phyloP scores from a whole-genome alignment of 176 grass and related monocot genomes.

The Rhynchospora pubera region DNA sequence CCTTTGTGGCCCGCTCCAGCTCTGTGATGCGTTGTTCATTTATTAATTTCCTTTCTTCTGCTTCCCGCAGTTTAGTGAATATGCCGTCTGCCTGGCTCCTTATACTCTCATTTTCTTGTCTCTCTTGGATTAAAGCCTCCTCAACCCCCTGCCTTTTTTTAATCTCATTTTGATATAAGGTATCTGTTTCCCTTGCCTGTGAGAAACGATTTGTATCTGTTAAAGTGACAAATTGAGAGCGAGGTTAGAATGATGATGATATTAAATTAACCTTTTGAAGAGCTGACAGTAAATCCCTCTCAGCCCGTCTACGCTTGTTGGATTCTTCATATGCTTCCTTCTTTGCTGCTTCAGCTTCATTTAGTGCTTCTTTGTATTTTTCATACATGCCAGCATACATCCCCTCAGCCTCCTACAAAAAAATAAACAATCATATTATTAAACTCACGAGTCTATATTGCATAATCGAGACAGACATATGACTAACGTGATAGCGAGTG shows the following conservation, averaged over 20 bases:
- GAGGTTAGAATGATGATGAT: background rate
- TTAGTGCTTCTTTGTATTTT: conserved; percentile 34
- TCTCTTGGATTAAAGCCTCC: conserved; percentile 30
- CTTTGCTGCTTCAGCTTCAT: conserved; percentile 34
- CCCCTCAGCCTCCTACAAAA: conserved; percentile 34
- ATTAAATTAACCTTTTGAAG: conserved; percentile 37
- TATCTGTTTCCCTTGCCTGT: conserved; percentile 37
- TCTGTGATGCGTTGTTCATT: conserved; percentile 30
- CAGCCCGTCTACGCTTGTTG: conserved; percentile 47
- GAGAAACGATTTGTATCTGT: conserved; percentile 1
- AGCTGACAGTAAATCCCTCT: conserved; percentile 38
- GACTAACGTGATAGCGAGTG: conserved; percentile 7
- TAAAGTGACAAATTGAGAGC: background rate
- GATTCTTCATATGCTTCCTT: conserved; percentile 41
- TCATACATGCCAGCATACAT: conserved; percentile 30
- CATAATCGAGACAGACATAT: background rate
- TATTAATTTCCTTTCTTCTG: conserved; percentile 26
- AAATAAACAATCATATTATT: background rate
- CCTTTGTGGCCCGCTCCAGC: conserved; percentile 27
- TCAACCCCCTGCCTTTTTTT: conserved; percentile 32
- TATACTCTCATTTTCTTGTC: conserved; percentile 30
- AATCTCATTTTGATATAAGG: conserved; percentile 36
- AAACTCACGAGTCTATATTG: background rate
- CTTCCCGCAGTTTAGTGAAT: conserved; percentile 27
- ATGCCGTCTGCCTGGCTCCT: conserved; percentile 28